These are phyloP conservation scores for Selaginella tamariscina DNA, from an alignment of 75 land plant species.

Conservation along the genomic window DNA sequence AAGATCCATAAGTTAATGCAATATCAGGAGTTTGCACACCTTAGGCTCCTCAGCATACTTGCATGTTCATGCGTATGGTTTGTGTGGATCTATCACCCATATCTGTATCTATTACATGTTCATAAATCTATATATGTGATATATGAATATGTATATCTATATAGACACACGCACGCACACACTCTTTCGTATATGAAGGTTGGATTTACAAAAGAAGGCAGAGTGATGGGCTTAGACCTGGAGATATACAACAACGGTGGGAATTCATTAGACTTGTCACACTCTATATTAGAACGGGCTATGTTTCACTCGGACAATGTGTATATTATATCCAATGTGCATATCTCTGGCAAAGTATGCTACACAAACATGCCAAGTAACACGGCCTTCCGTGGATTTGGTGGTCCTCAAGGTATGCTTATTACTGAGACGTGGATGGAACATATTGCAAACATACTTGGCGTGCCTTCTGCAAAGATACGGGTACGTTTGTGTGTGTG, in stretches of 20 bases:
- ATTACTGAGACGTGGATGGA: slow-evolving; percentile 94
- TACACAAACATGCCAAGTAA: slow-evolving; percentile 82
- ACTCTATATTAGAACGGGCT: slow-evolving; percentile 73
- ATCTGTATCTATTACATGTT: too few species aligned
- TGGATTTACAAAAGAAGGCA: slow-evolving; percentile 78
- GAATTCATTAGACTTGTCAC: slow-evolving; percentile 91
- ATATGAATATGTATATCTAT: too few species aligned
- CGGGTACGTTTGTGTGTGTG: slow-evolving; percentile 38
- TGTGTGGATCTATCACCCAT: too few species aligned
- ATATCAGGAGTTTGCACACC: too few species aligned
- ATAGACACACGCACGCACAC: too few species aligned
- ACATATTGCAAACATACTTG: slow-evolving; percentile 49
- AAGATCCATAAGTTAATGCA: too few species aligned
- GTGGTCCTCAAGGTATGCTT: slow-evolving; percentile 97
- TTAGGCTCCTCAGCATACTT: too few species aligned
- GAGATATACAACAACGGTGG: slow-evolving; percentile 84
- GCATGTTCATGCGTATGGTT: too few species aligned
- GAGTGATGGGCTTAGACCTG: slow-evolving; percentile 67
- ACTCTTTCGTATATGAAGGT: slow-evolving; percentile 38
- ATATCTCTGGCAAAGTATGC: slow-evolving; percentile 68
- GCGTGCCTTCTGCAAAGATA: slow-evolving; percentile 68
- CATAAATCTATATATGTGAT: too few species aligned
- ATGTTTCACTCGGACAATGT: slow-evolving; percentile 94
- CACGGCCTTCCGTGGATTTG: slow-evolving; percentile 97
- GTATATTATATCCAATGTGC: slow-evolving; percentile 69